Evolutionary conservation across 1,139 yeast genomes (phyloP), one percentile per base, ranked within the genome.

Genomic region (Protomyces inundatus): DNA sequence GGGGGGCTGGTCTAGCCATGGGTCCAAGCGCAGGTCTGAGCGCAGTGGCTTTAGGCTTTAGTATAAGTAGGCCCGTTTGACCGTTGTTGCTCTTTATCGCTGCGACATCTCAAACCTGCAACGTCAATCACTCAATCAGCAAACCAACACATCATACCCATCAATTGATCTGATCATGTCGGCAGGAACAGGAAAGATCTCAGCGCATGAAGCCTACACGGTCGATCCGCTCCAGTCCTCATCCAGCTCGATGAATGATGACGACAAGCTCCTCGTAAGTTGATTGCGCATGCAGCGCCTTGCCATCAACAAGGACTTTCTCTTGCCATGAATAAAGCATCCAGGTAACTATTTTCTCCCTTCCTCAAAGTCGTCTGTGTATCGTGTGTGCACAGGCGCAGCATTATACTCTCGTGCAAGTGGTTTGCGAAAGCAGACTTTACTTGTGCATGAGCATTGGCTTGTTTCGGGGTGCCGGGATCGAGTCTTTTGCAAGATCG

Each of bases 181-280:
- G 5, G 48, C 48, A 42, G 48, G 48, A n/a, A 30, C 48, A 42
- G 48, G 48, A n/a, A 42, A 42, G 48, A 10, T 4, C 12, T 14
- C 48, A 9, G 16, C 48, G 48, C 48, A 42, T 16, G 48, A 42
- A 10, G 48, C 48, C 32, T 42, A 42, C 48, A 42, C 48, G 32
- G 48, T 42, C 33, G 56, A 52, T 16, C 62, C 62, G 16, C 37
- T 40, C 53, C 45, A 34, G 48, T 33, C 62, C 9, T 37, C 53
- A 5, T 56, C 62, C 12, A 40, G 52, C n/a, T 58, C 62, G 23
- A 39, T 58, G 48, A 52, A 58, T 33, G 62, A 58, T 12, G 62
- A 58, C 23, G 62, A 51, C 10, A 55, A 55, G 40, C 53, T 58
- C 9, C 62, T 58, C 36, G 62, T 58, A 58, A 58, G 62, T 48